A percentile compares a stretch with the other conserved stretches of the same genome.
These are phyloP conservation scores for Suhomyces guaymorum DNA, from an alignment of 1,139 yeast species.

Conservation along the genomic window DNA sequence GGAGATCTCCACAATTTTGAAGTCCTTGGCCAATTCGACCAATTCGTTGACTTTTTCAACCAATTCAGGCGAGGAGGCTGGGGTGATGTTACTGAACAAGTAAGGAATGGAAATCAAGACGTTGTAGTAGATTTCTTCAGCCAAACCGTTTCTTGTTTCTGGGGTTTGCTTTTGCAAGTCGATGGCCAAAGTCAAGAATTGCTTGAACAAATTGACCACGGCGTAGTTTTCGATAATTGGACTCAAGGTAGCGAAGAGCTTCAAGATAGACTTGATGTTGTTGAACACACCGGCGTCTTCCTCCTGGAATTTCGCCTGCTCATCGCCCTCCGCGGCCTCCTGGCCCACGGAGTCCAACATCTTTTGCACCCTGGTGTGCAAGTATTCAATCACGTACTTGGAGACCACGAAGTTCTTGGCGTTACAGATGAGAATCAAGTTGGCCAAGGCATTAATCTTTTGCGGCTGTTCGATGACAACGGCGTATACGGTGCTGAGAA, in stretches of 20 bases:
- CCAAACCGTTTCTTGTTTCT: slow-evolving; percentile 52
- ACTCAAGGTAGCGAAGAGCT: slow-evolving; percentile 66
- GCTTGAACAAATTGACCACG: slow-evolving; percentile 52
- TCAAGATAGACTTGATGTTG: slow-evolving; percentile 64
- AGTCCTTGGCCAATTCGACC: slow-evolving; percentile 45
- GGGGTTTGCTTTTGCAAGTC: slow-evolving; percentile 48
- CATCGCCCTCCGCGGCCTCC: slow-evolving; percentile 1
- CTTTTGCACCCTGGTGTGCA: slow-evolving; percentile 62
- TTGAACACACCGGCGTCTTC: slow-evolving; percentile 70
- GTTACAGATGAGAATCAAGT: slow-evolving; percentile 69
- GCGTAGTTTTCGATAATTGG: slow-evolving; percentile 60
- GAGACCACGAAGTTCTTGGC: slow-evolving; percentile 69
- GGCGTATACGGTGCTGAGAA: slow-evolving; percentile 66
- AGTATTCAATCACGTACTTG: slow-evolving; percentile 65
- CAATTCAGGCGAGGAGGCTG: slow-evolving; percentile 27
- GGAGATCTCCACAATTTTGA: slow-evolving; percentile 27
- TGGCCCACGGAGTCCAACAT: slow-evolving; percentile 41
- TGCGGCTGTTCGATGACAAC: slow-evolving; percentile 88
- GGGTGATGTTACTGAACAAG: slow-evolving; percentile 48
- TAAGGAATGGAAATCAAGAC: slow-evolving; percentile 72
- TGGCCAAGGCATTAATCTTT: slow-evolving; percentile 69
- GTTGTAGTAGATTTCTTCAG: slow-evolving; percentile 68
- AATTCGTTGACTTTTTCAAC: slow-evolving; percentile 44
- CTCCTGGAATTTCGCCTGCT: slow-evolving; percentile 3
- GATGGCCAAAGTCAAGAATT: slow-evolving; percentile 57